Percentiles rank a stretch among this genome's conserved stretches.
phyloP scores from a whole-genome alignment of 2,329 filamentous ascomycete species.

The Aspergillus quadricinctus region DNA sequence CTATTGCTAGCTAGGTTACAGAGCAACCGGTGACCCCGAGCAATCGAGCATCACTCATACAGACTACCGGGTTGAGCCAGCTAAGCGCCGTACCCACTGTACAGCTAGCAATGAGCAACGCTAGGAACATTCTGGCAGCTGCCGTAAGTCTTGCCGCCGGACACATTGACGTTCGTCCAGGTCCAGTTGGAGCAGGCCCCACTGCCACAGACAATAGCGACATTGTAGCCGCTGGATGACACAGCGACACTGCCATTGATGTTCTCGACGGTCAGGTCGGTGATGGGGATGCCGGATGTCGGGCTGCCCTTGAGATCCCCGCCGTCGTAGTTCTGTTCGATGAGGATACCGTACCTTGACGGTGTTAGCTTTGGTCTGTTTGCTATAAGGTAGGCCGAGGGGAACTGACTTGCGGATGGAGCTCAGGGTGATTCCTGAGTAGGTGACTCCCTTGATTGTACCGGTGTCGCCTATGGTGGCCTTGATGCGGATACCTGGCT shows the following conservation, averaged over 20 bases:
- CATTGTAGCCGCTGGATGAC: constrained; percentile 30
- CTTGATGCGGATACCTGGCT: constrained; percentile 37
- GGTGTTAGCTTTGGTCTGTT: background rate
- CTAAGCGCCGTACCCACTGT: background rate
- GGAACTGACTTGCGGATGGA: constrained; percentile 39
- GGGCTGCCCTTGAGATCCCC: constrained; percentile 29
- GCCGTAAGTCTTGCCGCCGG: constrained; percentile 47
- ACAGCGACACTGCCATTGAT: constrained; percentile 31
- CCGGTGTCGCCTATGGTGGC: constrained; percentile 51
- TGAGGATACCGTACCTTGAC: constrained; percentile 45
- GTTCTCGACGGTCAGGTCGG: constrained; percentile 36
- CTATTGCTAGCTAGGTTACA: background rate
- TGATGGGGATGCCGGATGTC: constrained; percentile 27
- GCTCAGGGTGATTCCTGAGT: constrained; percentile 49
- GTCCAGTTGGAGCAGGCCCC: constrained; percentile 47
- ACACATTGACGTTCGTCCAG: constrained; percentile 48
- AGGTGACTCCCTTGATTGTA: constrained; percentile 49
- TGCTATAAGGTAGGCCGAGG: background rate
- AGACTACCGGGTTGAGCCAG: background rate
- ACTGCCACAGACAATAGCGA: constrained; percentile 53
- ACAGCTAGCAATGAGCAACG: constrained; percentile 26
- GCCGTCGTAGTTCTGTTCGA: constrained; percentile 53
- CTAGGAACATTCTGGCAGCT: constrained; percentile 40
- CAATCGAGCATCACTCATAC: too few species aligned
- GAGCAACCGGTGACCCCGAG: too few species aligned